phyloP scores from a whole-genome alignment of 495 filamentous ascomycete genomes.

The Xylaria flabelliformis region DNA sequence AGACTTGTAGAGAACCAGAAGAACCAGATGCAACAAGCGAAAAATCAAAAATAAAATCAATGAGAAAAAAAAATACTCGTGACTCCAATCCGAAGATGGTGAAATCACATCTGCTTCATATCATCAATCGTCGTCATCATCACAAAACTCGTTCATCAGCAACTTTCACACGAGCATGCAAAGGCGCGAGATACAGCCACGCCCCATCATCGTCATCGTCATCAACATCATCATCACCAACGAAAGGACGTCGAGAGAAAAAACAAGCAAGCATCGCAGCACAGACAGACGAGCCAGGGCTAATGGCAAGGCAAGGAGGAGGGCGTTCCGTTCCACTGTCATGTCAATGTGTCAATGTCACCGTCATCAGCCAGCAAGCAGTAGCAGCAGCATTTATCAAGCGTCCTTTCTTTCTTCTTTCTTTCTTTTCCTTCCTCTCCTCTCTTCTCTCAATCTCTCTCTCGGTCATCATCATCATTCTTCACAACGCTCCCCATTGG shows the following conservation, averaged over 20 bases:
- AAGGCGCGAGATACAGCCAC: not conserved
- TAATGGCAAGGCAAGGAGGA: not conserved
- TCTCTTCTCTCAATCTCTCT: not conserved
- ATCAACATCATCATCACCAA: not conserved
- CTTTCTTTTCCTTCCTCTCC: not conserved
- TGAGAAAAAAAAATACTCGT: not conserved
- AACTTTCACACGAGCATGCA: not conserved
- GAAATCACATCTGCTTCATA: not conserved
- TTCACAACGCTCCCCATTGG: slow-evolving; percentile 20
- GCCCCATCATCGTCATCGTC: not conserved
- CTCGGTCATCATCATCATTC: slow-evolving; percentile 12
- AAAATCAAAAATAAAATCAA: not conserved
- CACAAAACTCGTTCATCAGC: slow-evolving; percentile 1
- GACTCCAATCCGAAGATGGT: not conserved
- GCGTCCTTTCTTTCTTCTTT: slow-evolving; percentile 17
- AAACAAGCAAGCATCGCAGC: slow-evolving; percentile 14
- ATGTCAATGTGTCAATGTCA: slow-evolving; percentile 25
- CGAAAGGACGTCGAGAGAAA: slow-evolving; percentile 5
- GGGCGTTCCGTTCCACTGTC: slow-evolving; percentile 14
- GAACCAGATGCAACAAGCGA: not conserved
- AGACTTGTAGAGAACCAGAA: not conserved
- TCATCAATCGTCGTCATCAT: slow-evolving; percentile 18
- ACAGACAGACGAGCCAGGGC: not conserved
- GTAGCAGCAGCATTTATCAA: slow-evolving; percentile 22
- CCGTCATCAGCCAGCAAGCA: slow-evolving; percentile 22